Evolutionary conservation across 257 asterid genomes (phyloP).

Genomic region (Gynochthodes officinalis): DNA sequence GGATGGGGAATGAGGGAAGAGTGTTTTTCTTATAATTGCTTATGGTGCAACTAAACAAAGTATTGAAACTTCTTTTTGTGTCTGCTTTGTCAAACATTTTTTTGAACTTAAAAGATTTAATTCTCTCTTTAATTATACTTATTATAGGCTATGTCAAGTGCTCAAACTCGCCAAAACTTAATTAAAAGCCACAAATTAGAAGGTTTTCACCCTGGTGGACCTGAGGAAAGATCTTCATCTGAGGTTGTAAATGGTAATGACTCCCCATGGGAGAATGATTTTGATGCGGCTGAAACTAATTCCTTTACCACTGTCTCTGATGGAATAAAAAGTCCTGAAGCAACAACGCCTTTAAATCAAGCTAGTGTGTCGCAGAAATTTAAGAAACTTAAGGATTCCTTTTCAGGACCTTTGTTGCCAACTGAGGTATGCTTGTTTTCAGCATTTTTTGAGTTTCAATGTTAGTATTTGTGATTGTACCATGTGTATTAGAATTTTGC

Average conservation of each 20-base stretch:
- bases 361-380: slow-evolving; percentile 26
- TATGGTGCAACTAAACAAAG: neutral
- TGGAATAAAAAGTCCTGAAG: slow-evolving; percentile 30
- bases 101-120: neutral
- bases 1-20: neutral
- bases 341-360: slow-evolving; percentile 20
- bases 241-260: slow-evolving; percentile 61
- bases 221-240: slow-evolving; percentile 45
- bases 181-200: slow-evolving; percentile 38
- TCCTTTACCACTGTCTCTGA: slow-evolving; percentile 32
- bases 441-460: neutral
- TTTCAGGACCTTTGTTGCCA: slow-evolving; percentile 69
- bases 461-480: slow-evolving; percentile 3
- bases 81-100: neutral
- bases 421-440: slow-evolving; percentile 57
- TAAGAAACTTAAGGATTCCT: slow-evolving; percentile 26
- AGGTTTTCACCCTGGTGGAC: slow-evolving; percentile 33
- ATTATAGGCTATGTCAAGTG: slow-evolving; percentile 38
- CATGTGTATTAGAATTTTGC: neutral
- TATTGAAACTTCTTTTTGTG: neutral
- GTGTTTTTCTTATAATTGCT: neutral
- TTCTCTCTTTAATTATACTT: neutral
- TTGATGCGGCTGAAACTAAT: slow-evolving; percentile 44
- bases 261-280: slow-evolving; percentile 37
- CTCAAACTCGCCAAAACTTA: slow-evolving; percentile 34